Percentiles rank a stretch among this genome's conserved stretches.
Evolutionary conservation across 2,329 filamentous ascomycete genomes (phyloP).

Genomic region (Fusarium goolgardi): DNA sequence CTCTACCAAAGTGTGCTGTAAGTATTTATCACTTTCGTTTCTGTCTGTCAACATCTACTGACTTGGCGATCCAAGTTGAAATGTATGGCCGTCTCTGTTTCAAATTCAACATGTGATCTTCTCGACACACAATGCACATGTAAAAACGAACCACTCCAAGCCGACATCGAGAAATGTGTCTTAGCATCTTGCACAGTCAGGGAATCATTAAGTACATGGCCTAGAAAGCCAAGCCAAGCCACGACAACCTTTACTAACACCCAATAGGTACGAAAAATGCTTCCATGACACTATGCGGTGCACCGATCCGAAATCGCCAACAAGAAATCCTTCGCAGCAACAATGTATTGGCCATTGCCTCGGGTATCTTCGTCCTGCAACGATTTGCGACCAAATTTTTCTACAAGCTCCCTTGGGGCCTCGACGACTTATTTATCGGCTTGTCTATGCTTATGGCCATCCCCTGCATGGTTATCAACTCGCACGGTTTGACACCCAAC

Average conservation of each 20-base stretch:
- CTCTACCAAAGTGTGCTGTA: constrained; percentile 50
- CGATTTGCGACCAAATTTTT: constrained; percentile 55
- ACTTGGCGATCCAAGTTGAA: constrained; percentile 35
- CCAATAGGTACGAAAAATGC: constrained; percentile 44
- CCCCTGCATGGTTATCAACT: constrained; percentile 49
- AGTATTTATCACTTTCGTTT: constrained; percentile 3
- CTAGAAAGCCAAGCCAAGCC: too few relatives aligned
- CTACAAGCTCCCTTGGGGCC: constrained; percentile 50
- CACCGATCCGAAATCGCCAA: constrained; percentile 48
- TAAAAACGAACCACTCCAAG: constrained; percentile 44
- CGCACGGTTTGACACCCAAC: constrained; percentile 50
- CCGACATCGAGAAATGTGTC: constrained; percentile 47
- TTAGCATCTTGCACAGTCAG: constrained; percentile 40
- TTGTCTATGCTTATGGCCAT: constrained; percentile 46
- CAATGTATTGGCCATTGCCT: constrained; percentile 50
- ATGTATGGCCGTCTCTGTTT: constrained; percentile 45
- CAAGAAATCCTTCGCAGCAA: constrained; percentile 25
- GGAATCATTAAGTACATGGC: constrained; percentile 48
- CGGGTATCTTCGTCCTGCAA: constrained; percentile 54
- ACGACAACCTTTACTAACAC: neutral
- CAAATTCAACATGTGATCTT: constrained; percentile 45
- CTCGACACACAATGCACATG: constrained; percentile 51
- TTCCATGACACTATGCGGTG: constrained; percentile 46
- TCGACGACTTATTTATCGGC: constrained; percentile 55
- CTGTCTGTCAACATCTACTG: neutral